phyloP scores from a whole-genome alignment of 164 flowering plant species.

The Euptelea pleiosperma region DNA sequence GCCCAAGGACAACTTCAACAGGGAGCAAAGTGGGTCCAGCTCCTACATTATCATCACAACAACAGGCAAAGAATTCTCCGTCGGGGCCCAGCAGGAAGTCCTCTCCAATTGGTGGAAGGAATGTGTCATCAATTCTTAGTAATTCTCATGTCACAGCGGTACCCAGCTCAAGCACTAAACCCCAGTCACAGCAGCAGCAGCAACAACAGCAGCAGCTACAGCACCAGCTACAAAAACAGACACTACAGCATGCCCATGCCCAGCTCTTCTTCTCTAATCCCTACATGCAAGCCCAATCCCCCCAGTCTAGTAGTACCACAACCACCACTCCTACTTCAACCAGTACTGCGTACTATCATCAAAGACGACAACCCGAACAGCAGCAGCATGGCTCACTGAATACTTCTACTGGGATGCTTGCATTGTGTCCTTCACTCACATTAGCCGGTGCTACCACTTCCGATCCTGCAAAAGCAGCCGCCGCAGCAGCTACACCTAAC shows the following conservation, averaged over 20 bases:
- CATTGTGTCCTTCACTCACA: conserved; percentile 39
- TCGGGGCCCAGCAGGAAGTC: conserved; percentile 55
- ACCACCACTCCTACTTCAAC: conserved; percentile 25
- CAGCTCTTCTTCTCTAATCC: conserved; percentile 34
- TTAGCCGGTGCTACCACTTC: conserved; percentile 33
- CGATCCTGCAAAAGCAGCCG: conserved; percentile 58
- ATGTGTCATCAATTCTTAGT: conserved; percentile 59
- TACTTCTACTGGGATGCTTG: conserved; percentile 54
- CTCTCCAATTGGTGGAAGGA: conserved; percentile 65
- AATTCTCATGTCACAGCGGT: conserved; percentile 41
- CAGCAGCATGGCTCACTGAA: conserved; percentile 36
- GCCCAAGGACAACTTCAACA: conserved; percentile 58
- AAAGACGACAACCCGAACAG: conserved; percentile 50
- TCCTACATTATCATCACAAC: conserved; percentile 43
- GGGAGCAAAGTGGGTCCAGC: conserved; percentile 46
- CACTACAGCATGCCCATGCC: conserved; percentile 37
- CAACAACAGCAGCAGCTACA: conserved; percentile 19
- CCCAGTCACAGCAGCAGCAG: conserved; percentile 22
- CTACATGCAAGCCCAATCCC: conserved; percentile 48
- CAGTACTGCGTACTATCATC: conserved; percentile 41
- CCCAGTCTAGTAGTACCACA: conserved; percentile 32
- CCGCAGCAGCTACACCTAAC: conserved; percentile 39
- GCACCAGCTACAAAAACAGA: conserved; percentile 38
- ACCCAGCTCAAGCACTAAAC: conserved; percentile 25
- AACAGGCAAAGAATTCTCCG: conserved; percentile 45